Conservation (phyloP, 345 rosid genomes). For the Dimocarpus longan region DNA sequence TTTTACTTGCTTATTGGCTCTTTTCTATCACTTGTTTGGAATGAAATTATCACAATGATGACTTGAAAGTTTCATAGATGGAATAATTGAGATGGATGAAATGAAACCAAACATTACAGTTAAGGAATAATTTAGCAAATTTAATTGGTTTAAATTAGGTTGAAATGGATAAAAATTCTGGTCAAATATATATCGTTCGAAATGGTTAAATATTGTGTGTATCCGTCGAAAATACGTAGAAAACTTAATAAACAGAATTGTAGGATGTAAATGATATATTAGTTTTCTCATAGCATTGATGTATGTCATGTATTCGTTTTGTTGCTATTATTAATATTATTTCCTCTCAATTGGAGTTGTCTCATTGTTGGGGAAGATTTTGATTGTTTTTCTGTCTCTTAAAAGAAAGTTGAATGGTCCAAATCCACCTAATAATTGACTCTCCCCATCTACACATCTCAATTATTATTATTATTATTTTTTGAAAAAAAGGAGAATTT, state of each 20-base stretch:
- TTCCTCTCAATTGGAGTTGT: background rate
- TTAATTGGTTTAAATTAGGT: too few species aligned
- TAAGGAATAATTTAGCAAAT: background rate
- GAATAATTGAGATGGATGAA: background rate
- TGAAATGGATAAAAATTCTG: too few species aligned
- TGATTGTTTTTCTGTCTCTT: background rate
- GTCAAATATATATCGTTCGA: too few species aligned
- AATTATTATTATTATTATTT: too few species aligned
- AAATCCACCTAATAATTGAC: conserved; percentile 34
- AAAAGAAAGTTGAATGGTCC: conserved; percentile 22
- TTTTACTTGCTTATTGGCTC: background rate
- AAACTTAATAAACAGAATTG: background rate
- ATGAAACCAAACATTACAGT: background rate
- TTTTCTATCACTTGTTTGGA: background rate
- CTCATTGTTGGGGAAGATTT: conserved; percentile 12
- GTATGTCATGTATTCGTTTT: conserved; percentile 13
- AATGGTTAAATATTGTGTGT: too few species aligned
- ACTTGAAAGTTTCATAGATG: background rate
- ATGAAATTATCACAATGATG: background rate
- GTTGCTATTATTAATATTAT: conserved; percentile 12
- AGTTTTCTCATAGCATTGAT: conserved; percentile 19
- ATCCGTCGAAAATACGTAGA: too few species aligned
- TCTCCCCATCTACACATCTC: background rate
- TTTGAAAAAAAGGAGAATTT: too few species aligned
- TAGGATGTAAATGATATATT: conserved; percentile 8